Evolutionary conservation across 1,284 basidiomycete genomes (phyloP).

Genomic region (Heterobasidion parviporum): DNA sequence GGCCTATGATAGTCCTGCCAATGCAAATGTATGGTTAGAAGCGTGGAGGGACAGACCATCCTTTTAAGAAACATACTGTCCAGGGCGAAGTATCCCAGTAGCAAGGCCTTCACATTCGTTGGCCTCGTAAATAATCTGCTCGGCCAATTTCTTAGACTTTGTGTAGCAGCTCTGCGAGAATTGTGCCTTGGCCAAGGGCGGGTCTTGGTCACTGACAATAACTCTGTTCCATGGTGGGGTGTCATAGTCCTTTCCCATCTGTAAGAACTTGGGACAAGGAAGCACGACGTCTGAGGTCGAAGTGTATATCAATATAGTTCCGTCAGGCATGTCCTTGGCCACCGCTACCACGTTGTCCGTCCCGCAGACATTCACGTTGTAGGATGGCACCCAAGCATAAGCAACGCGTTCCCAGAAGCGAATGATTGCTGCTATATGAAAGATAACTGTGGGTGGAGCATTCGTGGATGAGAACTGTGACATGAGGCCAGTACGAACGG

Average conservation of each 20-base stretch:
- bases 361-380: slow-evolving; percentile 23
- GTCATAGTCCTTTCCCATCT: slow-evolving; percentile 17
- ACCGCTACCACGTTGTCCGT: slow-evolving; percentile 21
- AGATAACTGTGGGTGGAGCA: slow-evolving; percentile 20
- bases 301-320: slow-evolving; percentile 21
- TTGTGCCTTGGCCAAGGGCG: slow-evolving; percentile 10
- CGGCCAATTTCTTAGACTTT: slow-evolving; percentile 22
- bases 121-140: slow-evolving; percentile 21
- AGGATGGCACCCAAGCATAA: slow-evolving; percentile 22
- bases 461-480: slow-evolving; percentile 13
- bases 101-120: slow-evolving; percentile 16
- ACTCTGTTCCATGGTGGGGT: slow-evolving; percentile 7
- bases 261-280: slow-evolving; percentile 19
- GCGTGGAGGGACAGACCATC: background rate
- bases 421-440: slow-evolving; percentile 24
- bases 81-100: slow-evolving; percentile 24
- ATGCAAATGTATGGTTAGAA: background rate
- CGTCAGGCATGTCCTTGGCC: slow-evolving; percentile 16
- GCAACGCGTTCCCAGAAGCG: slow-evolving; percentile 27
- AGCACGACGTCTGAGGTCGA: slow-evolving; percentile 20
- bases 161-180: slow-evolving; percentile 19
- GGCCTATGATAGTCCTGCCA: slow-evolving; percentile 24
- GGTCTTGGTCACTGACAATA: slow-evolving; percentile 18
- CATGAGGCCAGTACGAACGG: slow-evolving; percentile 18
- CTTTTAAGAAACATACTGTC: slow-evolving; percentile 15